phyloP scores from a whole-genome alignment of 75 land plant species.

The Pseudotsuga menziesii region DNA sequence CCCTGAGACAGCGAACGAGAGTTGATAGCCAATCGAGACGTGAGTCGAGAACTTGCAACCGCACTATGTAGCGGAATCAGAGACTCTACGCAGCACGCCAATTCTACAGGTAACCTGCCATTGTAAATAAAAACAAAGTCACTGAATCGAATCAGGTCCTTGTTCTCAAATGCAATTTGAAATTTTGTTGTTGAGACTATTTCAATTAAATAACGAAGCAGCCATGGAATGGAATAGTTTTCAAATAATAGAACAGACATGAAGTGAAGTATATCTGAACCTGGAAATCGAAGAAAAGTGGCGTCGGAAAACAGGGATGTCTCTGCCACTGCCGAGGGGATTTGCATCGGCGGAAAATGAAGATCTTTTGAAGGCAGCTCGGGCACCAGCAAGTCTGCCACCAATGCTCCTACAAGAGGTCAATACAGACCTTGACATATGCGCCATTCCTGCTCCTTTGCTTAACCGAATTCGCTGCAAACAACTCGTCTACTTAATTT shows the following conservation, averaged over 20 bases:
- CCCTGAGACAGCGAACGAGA: constrained; percentile 9
- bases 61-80: constrained; percentile 39
- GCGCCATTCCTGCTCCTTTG: neutral
- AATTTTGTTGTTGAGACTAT: neutral
- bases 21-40: constrained; percentile 14
- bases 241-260: neutral
- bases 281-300: neutral
- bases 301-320: neutral
- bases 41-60: constrained; percentile 38
- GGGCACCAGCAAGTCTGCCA: neutral
- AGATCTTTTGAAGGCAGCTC: neutral
- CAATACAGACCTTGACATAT: neutral
- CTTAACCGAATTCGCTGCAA: too few species aligned
- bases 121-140: neutral
- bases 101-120: constrained; percentile 39
- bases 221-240: neutral
- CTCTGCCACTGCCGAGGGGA: too few species aligned
- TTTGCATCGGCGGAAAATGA: neutral
- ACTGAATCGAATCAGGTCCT: neutral
- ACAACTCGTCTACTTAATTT: too few species aligned
- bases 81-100: constrained; percentile 35
- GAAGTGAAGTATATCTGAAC: neutral
- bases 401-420: neutral
- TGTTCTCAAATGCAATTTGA: neutral
- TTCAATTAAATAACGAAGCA: neutral